Percentiles rank a stretch among this genome's conserved stretches.
Evolutionary conservation across 176 grass and related monocot genomes (phyloP).

Genomic region (Tillandsia leiboldiana): DNA sequence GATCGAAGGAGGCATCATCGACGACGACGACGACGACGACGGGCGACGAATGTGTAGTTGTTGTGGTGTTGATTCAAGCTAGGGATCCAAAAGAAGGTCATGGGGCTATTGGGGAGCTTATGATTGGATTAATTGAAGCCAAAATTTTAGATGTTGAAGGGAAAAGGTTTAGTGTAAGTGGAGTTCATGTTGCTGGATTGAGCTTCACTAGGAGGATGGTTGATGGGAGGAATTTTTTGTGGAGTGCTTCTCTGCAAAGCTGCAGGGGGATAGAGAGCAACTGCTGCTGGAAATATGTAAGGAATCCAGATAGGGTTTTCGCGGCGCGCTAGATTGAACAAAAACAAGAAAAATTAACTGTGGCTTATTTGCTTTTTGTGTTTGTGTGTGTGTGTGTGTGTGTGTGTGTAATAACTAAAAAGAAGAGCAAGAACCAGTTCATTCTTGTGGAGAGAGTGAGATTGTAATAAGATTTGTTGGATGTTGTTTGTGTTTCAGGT

Average conservation of each 20-base stretch:
- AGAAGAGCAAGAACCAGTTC: too few relatives aligned
- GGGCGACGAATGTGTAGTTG: constrained; percentile 27
- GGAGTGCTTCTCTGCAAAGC: constrained; percentile 36
- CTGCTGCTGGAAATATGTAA: background rate
- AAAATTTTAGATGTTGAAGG: constrained; percentile 9
- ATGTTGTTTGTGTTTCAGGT: too few relatives aligned
- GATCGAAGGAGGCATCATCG: background rate
- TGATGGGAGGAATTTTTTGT: constrained; percentile 28
- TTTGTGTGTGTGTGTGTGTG: too few relatives aligned
- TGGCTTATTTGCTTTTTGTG: too few relatives aligned
- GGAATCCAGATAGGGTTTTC: constrained; percentile 36
- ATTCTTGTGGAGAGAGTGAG: too few relatives aligned
- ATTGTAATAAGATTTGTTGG: too few relatives aligned
- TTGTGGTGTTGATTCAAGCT: constrained; percentile 48
- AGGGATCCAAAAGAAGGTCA: constrained; percentile 41
- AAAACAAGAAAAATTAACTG: too few relatives aligned
- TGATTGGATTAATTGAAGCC: constrained; percentile 55
- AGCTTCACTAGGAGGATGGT: constrained; percentile 1
- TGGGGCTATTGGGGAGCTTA: constrained; percentile 34
- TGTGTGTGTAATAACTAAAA: too few relatives aligned
- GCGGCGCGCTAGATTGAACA: background rate
- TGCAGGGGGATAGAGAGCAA: constrained; percentile 8
- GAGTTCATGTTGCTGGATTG: constrained; percentile 49
- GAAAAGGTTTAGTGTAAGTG: constrained; percentile 25
- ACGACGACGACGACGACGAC: too few relatives aligned